Percentiles rank a stretch among this genome's conserved stretches.
Evolutionary conservation across 1,284 basidiomycete genomes (phyloP).

Genomic region (Exsudoporus floridanus): DNA sequence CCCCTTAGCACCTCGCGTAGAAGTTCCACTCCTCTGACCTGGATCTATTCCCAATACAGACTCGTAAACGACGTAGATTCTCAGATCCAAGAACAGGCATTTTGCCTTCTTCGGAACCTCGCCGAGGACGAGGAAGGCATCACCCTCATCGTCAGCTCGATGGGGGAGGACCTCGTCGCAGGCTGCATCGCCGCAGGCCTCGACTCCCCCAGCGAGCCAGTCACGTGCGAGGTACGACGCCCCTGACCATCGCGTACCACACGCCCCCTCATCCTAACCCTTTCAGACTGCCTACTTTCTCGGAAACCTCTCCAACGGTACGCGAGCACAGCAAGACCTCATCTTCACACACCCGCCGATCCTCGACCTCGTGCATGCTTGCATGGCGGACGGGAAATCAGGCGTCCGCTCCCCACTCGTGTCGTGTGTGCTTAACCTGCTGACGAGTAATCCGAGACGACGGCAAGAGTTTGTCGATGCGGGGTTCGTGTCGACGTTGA

Average conservation of each 20-base stretch:
- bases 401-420: constrained; percentile 62
- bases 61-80: constrained; percentile 49
- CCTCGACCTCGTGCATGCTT: constrained; percentile 51
- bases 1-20: constrained; percentile 8
- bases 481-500: constrained; percentile 45
- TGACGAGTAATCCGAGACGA: constrained; percentile 37
- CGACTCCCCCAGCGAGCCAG: constrained; percentile 48
- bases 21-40: no score
- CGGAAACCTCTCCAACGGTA: constrained; percentile 65
- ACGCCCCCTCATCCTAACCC: background rate
- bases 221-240: constrained; percentile 49
- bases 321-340: constrained; percentile 43
- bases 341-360: constrained; percentile 53
- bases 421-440: constrained; percentile 54
- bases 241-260: background rate
- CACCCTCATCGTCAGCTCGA: constrained; percentile 53
- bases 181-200: constrained; percentile 46
- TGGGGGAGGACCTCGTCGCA: constrained; percentile 49
- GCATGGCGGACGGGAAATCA: constrained; percentile 55
- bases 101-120: constrained; percentile 62
- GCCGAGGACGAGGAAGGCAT: constrained; percentile 61
- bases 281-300: constrained; percentile 55
- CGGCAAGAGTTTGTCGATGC: constrained; percentile 42
- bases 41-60: constrained; percentile 32
- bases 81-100: constrained; percentile 64